Conservation (phyloP, 129 eudicot species). For the Flaveria sonorensis region DNA sequence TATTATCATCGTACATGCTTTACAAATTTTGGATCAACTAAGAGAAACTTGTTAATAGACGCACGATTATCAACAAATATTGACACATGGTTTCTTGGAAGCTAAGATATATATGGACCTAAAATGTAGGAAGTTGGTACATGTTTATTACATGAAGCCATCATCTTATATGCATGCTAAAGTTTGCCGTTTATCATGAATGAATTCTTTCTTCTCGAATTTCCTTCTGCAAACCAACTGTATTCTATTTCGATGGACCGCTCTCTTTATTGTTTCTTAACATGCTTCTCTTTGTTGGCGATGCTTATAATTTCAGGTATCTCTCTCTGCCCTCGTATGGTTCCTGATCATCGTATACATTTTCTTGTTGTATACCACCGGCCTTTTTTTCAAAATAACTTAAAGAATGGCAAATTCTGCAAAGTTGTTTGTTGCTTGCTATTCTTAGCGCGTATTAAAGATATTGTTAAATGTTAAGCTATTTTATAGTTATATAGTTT, state of each 20-base stretch:
- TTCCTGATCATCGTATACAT: neutral
- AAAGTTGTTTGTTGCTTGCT: neutral
- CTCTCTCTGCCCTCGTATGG: neutral
- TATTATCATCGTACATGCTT: too few species aligned
- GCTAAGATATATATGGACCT: neutral
- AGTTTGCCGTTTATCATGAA: neutral
- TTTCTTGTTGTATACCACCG: neutral
- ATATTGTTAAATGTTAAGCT: neutral
- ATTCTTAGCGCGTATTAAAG: neutral
- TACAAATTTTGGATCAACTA: too few species aligned
- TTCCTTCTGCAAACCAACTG: neutral
- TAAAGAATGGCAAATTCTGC: neutral
- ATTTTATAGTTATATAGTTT: neutral
- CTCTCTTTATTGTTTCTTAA: slow-evolving; percentile 13
- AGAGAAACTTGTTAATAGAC: neutral
- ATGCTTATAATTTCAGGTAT: slow-evolving; percentile 35
- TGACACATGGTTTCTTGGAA: neutral
- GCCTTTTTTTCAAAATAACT: neutral
- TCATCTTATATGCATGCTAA: slow-evolving; percentile 27
- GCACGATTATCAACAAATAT: too few species aligned
- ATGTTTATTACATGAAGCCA: slow-evolving; percentile 40
- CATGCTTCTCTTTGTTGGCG: slow-evolving; percentile 16
- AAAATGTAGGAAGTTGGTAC: slow-evolving; percentile 24
- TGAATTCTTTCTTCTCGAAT: neutral
- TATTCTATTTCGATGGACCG: slow-evolving; percentile 25